Evolutionary conservation across 192 early-diverging fungal genomes (phyloP), one percentile per base, ranked within the genome.

Genomic region (Chytriomyces sp.): DNA sequence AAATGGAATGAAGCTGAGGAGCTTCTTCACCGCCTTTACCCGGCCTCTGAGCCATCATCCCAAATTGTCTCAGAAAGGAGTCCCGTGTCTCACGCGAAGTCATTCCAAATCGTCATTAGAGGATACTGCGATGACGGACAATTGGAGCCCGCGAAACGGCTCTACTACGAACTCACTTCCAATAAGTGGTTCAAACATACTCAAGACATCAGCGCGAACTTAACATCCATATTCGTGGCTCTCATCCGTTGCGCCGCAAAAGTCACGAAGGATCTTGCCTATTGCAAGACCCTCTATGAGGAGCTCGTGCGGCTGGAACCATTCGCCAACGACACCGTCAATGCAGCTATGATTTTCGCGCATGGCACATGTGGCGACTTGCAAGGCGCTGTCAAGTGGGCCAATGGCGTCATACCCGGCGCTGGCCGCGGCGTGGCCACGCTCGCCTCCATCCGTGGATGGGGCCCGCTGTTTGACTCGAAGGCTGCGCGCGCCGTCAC

Each of bases 331-430:
- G 71, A 73, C 37, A 33, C 71, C 7, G 8, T 73, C 14, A 73
- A 73, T 36, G 52, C 40, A 10, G 71, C 44, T 34, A 73, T 73
- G 59, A 73, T 73, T 39, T 25, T 44, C 7, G 71, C 61, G 38
- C 53, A 31, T n/a, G 5, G n/a, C 5, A 34, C 30, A 12, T 7
- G 7, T 7, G 61, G 61, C 8, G 71, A 73, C 32, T 26, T 62
- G 19, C 8, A 39, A 26, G 61, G 71, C 3, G 71, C 71, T 25
- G 52, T 73, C 33, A 31, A 25, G 25, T 63, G 60, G 59, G 71
- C 71, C 12, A 34, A 73, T 25, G 14, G 38, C 2, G 36, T 63
- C n/a, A 38, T 60, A 26, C 40, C 71, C 49, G 71, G 71, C 10
- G 41, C 59, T 63, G 71, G 71, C 12, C 32, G 5, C 8, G 71